A percentile compares a stretch with the other conserved stretches of the same genome.
phyloP scores from a whole-genome alignment of 345 rosid genomes.

The Salix udensis region DNA sequence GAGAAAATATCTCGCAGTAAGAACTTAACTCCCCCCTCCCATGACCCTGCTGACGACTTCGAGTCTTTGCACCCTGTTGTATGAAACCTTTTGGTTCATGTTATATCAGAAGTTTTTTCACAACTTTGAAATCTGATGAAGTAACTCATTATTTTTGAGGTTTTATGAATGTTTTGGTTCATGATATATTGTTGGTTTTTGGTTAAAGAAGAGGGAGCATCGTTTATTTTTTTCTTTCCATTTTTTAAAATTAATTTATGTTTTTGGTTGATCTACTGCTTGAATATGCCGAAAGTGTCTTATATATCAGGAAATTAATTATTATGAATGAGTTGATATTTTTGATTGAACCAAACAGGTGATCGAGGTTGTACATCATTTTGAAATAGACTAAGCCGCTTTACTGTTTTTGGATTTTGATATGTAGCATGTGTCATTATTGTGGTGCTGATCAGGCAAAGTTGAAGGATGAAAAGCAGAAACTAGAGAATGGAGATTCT shows the following conservation, averaged over 20 bases:
- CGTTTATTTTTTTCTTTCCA: not conserved
- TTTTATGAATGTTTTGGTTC: not conserved
- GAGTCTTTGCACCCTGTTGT: not conserved
- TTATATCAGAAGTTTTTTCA: not conserved
- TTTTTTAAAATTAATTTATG: not conserved
- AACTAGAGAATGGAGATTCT: conserved; percentile 27
- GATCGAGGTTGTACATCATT: not conserved
- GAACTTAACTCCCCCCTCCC: not conserved
- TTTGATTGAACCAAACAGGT: conserved; percentile 9
- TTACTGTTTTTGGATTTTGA: conserved; percentile 1
- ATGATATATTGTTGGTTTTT: not conserved
- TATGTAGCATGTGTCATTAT: conserved; percentile 28
- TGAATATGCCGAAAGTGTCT: not conserved
- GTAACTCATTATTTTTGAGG: not conserved
- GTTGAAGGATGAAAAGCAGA: conserved; percentile 27
- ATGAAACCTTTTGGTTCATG: not conserved
- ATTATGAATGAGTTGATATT: not conserved
- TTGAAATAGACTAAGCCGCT: not conserved
- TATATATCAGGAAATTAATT: not conserved
- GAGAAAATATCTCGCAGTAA: not conserved
- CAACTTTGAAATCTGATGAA: not conserved
- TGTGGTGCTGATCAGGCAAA: conserved; percentile 38
- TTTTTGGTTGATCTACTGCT: not conserved
- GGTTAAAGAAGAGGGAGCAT: not conserved
- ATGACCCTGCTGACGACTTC: not conserved